A percentile compares a stretch with the other conserved stretches of the same genome.
phyloP scores from a whole-genome alignment of 108 stramenopile species.

The Aurantiochytrium sp. region DNA sequence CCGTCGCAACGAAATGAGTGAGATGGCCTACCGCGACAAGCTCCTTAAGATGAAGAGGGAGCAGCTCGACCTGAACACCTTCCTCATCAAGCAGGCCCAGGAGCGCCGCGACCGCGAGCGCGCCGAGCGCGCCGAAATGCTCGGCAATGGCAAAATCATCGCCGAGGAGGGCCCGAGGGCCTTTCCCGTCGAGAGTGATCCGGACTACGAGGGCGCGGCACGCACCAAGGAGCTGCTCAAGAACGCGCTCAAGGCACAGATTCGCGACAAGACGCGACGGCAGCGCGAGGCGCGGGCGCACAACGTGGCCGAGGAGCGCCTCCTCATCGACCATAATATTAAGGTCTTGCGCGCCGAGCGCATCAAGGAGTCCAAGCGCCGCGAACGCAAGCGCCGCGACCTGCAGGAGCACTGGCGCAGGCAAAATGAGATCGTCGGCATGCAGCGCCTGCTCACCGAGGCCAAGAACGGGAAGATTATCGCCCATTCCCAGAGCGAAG shows the following conservation, averaged over 20 bases:
- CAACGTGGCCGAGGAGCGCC: background rate
- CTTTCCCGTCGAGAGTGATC: background rate
- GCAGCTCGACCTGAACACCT: background rate
- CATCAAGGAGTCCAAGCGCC: background rate
- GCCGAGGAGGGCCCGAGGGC: background rate
- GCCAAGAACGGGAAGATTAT: slow-evolving; percentile 15
- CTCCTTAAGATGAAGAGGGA: background rate
- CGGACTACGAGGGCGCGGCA: background rate
- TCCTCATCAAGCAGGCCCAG: slow-evolving; percentile 16
- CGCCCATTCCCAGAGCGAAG: background rate
- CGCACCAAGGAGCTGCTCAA: background rate
- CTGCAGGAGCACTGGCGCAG: background rate
- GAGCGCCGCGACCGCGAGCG: background rate
- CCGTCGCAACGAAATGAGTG: slow-evolving; percentile 14
- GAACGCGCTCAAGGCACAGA: background rate
- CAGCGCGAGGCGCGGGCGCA: background rate
- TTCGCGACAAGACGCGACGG: background rate
- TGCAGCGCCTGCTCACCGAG: background rate
- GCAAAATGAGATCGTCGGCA: background rate
- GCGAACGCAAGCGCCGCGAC: background rate
- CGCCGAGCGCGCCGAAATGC: background rate
- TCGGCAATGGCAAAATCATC: background rate
- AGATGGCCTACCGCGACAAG: slow-evolving; percentile 11
- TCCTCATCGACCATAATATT: background rate
- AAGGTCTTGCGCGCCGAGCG: background rate